Percentiles rank a stretch among this genome's conserved stretches.
phyloP scores from a whole-genome alignment of 2,329 filamentous ascomycete species.

The Didymella glomerata region DNA sequence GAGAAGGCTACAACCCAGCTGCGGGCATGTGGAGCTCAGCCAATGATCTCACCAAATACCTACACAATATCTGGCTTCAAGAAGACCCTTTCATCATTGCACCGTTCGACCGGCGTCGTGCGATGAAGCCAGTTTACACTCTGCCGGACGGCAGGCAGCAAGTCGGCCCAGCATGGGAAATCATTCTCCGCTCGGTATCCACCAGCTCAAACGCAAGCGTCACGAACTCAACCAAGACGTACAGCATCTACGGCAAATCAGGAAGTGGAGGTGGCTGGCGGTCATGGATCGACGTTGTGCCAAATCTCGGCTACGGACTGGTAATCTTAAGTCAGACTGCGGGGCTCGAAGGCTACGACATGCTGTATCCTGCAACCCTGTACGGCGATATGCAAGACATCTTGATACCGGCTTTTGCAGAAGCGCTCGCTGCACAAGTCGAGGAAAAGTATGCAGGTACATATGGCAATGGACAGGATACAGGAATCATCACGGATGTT shows the following conservation, averaged over 20 bases:
- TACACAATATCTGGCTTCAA: conserved; percentile 39
- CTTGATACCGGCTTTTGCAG: conserved; percentile 38
- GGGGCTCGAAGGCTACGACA: conserved; percentile 25
- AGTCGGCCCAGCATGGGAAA: conserved; percentile 44
- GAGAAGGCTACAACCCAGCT: conserved; percentile 43
- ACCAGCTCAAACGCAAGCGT: conserved; percentile 20
- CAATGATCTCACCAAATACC: conserved; percentile 40
- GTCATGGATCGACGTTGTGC: conserved; percentile 43
- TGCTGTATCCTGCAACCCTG: conserved; percentile 29
- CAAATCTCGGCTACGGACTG: conserved; percentile 43
- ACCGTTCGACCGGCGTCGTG: conserved; percentile 34
- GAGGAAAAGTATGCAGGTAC: conserved; percentile 33
- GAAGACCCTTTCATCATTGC: conserved; percentile 37
- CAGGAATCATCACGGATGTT: conserved; percentile 32
- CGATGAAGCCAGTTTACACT: conserved; percentile 32
- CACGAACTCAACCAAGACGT: conserved; percentile 28
- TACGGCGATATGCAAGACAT: conserved; percentile 34
- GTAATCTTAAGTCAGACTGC: conserved; percentile 35
- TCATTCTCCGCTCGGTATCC: conserved; percentile 27
- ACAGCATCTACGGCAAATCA: conserved; percentile 44
- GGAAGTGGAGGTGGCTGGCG: conserved; percentile 46
- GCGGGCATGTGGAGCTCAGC: conserved; percentile 46
- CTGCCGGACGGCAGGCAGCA: conserved; percentile 41
- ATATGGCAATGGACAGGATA: conserved; percentile 32
- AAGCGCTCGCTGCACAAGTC: conserved; percentile 28